Evolutionary conservation across 305 asterid species (phyloP).

Genomic region (Ajuga reptans): DNA sequence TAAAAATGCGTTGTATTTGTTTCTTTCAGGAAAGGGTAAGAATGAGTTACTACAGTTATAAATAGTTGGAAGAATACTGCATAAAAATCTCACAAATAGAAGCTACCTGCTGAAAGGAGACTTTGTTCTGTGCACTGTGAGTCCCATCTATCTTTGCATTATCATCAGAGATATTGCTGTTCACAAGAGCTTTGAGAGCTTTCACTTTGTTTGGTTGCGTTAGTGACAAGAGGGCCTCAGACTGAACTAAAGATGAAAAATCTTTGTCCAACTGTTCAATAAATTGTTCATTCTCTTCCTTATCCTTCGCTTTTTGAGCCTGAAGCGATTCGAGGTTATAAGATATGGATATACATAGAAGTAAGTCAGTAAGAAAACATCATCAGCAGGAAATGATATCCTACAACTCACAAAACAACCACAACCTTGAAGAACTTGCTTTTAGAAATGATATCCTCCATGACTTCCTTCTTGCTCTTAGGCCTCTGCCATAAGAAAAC

Average conservation of each 20-base stretch:
- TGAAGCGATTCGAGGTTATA: conserved; percentile 24
- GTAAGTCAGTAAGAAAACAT: conserved; percentile 7
- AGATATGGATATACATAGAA: neutral
- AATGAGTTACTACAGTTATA: neutral
- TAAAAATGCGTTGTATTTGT: neutral
- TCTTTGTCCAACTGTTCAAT: conserved; percentile 68
- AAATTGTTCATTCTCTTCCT: conserved; percentile 72
- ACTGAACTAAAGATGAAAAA: conserved; percentile 62
- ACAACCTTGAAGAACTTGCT: conserved; percentile 92
- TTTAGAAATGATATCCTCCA: conserved; percentile 75
- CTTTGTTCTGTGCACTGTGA: conserved; percentile 27
- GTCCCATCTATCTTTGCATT: conserved; percentile 37
- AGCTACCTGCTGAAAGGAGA: conserved; percentile 40
- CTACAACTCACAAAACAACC: conserved; percentile 12
- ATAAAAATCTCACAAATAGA: neutral
- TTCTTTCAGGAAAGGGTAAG: neutral
- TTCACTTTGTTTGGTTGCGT: conserved; percentile 70
- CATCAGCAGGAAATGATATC: conserved; percentile 4
- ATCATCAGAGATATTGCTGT: conserved; percentile 36
- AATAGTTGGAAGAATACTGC: neutral
- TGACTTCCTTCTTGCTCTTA: conserved; percentile 90
- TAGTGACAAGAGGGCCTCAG: conserved; percentile 61
- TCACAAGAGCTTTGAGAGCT: conserved; percentile 59
- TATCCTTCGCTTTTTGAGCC: conserved; percentile 97
- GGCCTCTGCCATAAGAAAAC: conserved; percentile 50